Evolutionary conservation across 306 rosid species (phyloP), one percentile per base, ranked within the genome.

Genomic region (Styphnolobium japonicum): DNA sequence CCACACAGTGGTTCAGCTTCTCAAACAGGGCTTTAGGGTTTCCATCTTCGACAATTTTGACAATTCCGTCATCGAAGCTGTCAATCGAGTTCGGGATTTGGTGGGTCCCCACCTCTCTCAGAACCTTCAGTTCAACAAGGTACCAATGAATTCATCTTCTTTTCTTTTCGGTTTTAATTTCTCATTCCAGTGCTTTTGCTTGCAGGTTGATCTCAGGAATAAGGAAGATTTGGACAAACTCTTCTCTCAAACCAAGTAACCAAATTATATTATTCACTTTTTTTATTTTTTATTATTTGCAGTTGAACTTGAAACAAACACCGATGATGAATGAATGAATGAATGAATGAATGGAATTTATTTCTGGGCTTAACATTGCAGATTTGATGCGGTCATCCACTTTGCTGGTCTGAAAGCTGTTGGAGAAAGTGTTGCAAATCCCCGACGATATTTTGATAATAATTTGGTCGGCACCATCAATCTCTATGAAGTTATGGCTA

Each of bases 341-440:
- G n/a, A n/a, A n/a, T n/a, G n/a, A n/a, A n/a, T n/a, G n/a, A n/a
- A n/a, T n/a, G n/a, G n/a, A n/a, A n/a, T n/a, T n/a, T n/a, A n/a
- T n/a, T n/a, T n/a, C n/a, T n/a, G n/a, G n/a, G n/a, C n/a, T n/a
- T n/a, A n/a, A n/a, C n/a, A n/a, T n/a, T n/a, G n/a, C 84, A 92
- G 95, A 64, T 92, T 90, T 65, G 97, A 92, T 66, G 97, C 93
- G 14, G 97, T 92, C 42, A 86, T 92, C 77, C 97, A 92, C 87
- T 92, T 92, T 75, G 96, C 96, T 21, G 96, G 97, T 12, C 89
- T 92, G 5, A 90, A 92, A 76, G 96, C 90, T 58, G 97, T 92
- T 7, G 96, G 92, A 43, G 97, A 92, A 80, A 92, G 96, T 68
- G 96, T 90, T 40, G 90, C 83, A 0, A 46, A 89, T 25, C 96